A percentile compares a stretch with the other conserved stretches of the same genome.
Conservation (phyloP, 2,329 filamentous ascomycete species). For the Trichophyton simii region DNA sequence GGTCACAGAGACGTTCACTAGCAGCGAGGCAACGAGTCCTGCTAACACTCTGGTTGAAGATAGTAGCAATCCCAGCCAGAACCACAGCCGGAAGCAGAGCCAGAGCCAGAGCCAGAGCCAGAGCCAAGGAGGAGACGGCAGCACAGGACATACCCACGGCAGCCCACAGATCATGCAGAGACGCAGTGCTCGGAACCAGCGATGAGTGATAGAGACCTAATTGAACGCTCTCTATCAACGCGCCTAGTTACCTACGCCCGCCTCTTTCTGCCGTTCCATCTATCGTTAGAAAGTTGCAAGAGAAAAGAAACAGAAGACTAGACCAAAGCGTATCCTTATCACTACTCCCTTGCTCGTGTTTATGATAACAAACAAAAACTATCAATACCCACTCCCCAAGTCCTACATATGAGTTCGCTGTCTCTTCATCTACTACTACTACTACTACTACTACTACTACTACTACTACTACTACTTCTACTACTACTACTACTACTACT, state of each 20-base stretch:
- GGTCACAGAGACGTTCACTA: constrained; percentile 33
- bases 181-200: neutral
- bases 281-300: neutral
- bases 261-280: neutral
- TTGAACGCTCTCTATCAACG: neutral
- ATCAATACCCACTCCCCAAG: neutral
- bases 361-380: neutral
- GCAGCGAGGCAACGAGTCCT: constrained; percentile 34
- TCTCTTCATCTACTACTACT: neutral
- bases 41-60: constrained; percentile 24
- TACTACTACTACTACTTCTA: too few species aligned
- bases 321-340: neutral
- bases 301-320: neutral
- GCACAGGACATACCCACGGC: constrained; percentile 2
- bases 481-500: neutral
- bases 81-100: constrained; percentile 1
- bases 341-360: neutral
- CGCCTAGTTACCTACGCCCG: neutral
- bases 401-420: neutral
- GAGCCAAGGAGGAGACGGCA: constrained; percentile 14
- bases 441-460: too few species aligned
- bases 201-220: neutral
- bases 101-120: constrained; percentile 10
- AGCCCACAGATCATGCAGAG: neutral
- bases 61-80: constrained; percentile 8